Evolutionary conservation across 306 rosid species (phyloP).

Genomic region (Urtica urens): DNA sequence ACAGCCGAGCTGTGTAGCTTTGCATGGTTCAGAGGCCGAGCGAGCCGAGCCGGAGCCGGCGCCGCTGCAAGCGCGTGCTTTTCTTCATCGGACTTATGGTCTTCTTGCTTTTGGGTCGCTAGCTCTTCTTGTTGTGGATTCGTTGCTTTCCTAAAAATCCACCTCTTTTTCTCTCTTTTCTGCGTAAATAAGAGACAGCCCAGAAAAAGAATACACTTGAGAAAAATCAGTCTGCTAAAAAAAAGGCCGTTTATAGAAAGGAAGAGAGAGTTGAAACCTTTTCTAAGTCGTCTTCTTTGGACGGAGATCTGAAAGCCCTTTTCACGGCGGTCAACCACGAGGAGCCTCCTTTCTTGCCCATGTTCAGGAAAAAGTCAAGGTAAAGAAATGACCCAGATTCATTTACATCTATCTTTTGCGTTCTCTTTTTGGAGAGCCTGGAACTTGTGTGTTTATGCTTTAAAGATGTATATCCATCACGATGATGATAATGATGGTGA

Average conservation of each 20-base stretch:
- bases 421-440: no score
- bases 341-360: slow-evolving; percentile 88
- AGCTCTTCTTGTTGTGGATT: slow-evolving; percentile 39
- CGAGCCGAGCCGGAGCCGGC: slow-evolving; percentile 49
- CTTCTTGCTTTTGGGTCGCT: slow-evolving; percentile 4
- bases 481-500: neutral
- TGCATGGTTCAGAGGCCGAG: slow-evolving; percentile 39
- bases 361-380: slow-evolving; percentile 26
- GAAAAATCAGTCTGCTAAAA: neutral
- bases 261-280: slow-evolving; percentile 30
- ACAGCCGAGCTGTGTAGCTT: slow-evolving; percentile 32
- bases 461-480: no score
- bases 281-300: slow-evolving; percentile 75
- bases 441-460: neutral
- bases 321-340: slow-evolving; percentile 97
- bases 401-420: slow-evolving; percentile 52
- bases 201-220: neutral
- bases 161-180: slow-evolving; percentile 80
- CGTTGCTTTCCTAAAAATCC: slow-evolving; percentile 64
- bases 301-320: slow-evolving; percentile 98
- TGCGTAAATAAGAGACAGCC: slow-evolving; percentile 18
- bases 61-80: slow-evolving; percentile 63
- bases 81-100: slow-evolving; percentile 19
- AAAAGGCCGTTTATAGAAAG: neutral
- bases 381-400: slow-evolving; percentile 28